Conservation (phyloP, 345 rosid genomes). For the Sisymbrium irio region DNA sequence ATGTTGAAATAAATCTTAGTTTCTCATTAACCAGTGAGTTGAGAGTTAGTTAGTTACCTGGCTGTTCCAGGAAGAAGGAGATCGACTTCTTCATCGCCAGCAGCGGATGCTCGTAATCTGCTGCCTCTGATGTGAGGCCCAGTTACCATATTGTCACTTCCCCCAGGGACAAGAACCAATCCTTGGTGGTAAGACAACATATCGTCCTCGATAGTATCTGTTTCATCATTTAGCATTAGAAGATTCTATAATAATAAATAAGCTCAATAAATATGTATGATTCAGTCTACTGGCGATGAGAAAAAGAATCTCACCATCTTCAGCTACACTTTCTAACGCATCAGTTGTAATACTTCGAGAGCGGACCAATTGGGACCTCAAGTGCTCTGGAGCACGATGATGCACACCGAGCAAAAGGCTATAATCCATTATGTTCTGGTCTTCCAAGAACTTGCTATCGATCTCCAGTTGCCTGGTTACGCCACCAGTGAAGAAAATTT, state of each 20-base stretch:
- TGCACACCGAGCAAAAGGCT: conserved; percentile 98
- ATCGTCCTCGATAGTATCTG: conserved; percentile 77
- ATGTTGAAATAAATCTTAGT: background rate
- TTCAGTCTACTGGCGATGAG: background rate
- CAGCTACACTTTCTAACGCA: conserved; percentile 79
- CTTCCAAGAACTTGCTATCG: conserved; percentile 83
- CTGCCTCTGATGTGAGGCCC: conserved; percentile 95
- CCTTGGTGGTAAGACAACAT: conserved; percentile 79
- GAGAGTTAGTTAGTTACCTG: conserved; percentile 49
- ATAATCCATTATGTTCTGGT: conserved; percentile 90
- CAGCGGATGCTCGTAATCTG: conserved; percentile 76
- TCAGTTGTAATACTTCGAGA: conserved; percentile 46
- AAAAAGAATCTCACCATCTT: conserved; percentile 60
- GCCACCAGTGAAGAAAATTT: background rate
- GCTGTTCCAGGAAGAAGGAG: conserved; percentile 99
- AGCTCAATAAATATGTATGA: no score
- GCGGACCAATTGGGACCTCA: conserved; percentile 49
- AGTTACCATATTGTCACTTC: conserved; percentile 66
- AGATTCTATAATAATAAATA: background rate
- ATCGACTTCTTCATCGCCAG: conserved; percentile 91
- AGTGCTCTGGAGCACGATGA: conserved; percentile 94
- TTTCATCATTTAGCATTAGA: background rate
- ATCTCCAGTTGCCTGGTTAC: conserved; percentile 75
- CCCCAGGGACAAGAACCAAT: conserved; percentile 86
- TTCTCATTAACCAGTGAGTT: background rate